Conservation (phyloP, 257 asterid genomes). For the Knoxia roxburghii region DNA sequence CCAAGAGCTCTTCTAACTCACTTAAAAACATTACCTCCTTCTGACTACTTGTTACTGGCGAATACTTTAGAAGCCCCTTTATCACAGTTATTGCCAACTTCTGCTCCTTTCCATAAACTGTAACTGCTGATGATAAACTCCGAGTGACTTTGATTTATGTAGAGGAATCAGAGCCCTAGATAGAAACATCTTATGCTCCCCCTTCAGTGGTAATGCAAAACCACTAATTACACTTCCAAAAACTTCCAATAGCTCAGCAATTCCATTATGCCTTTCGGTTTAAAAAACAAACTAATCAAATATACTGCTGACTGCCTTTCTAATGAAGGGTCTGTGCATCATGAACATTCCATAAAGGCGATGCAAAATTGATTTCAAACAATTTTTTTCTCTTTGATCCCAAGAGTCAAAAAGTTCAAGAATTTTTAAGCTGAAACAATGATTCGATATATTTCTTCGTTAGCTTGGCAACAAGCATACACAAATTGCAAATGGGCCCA, state of each 20-base stretch:
- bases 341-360: conserved; percentile 45
- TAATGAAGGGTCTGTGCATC: conserved; percentile 43
- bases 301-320: conserved; percentile 39
- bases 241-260: conserved; percentile 38
- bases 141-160: conserved; percentile 43
- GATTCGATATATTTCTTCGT: conserved; percentile 38
- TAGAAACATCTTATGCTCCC: conserved; percentile 36
- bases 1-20: conserved; percentile 42
- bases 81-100: conserved; percentile 34
- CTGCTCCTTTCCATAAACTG: conserved; percentile 46
- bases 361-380: conserved; percentile 39
- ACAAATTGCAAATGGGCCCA: conserved; percentile 50
- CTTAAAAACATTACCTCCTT: conserved; percentile 45
- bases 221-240: conserved; percentile 47
- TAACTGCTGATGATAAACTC: conserved; percentile 43
- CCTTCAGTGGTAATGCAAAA: conserved; percentile 44
- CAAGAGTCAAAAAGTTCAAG: conserved; percentile 39
- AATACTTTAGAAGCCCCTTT: conserved; percentile 33
- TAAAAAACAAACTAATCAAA: conserved; percentile 38
- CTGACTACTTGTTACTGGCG: conserved; percentile 46
- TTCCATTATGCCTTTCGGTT: conserved; percentile 40
- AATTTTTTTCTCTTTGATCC: conserved; percentile 43
- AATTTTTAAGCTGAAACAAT: conserved; percentile 29
- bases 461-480: conserved; percentile 36
- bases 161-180: conserved; percentile 37